These are phyloP conservation scores for Cladosporium sp. DNA, from an alignment of 2,329 filamentous ascomycete species.

Conservation along the genomic window DNA sequence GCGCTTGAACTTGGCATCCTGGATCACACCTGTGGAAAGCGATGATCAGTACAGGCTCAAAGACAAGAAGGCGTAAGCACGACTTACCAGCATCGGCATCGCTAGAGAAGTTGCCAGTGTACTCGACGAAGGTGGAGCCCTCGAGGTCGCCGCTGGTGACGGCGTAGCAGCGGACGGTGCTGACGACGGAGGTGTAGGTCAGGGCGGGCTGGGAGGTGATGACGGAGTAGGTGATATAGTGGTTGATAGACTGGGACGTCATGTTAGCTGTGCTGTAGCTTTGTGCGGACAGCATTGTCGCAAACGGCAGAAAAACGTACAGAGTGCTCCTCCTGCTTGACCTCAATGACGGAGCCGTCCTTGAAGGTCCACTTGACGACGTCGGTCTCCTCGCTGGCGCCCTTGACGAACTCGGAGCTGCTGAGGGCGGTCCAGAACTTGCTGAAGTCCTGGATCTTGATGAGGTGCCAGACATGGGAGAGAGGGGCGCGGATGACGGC, in stretches of 20 bases:
- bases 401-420: conserved; percentile 59
- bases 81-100: conserved; percentile 62
- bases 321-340: conserved; percentile 72
- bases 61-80: background rate
- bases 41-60: conserved; percentile 7
- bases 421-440: conserved; percentile 61
- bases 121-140: conserved; percentile 61
- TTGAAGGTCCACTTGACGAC: conserved; percentile 65
- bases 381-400: conserved; percentile 55
- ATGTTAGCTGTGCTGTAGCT: background rate
- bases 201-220: conserved; percentile 61
- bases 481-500: conserved; percentile 63
- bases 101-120: conserved; percentile 63
- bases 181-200: conserved; percentile 59
- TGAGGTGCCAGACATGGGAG: conserved; percentile 63
- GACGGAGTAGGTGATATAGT: conserved; percentile 69
- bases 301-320: conserved; percentile 39
- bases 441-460: conserved; percentile 65
- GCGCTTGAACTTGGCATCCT: conserved; percentile 71
- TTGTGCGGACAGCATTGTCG: background rate
- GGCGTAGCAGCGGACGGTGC: conserved; percentile 59
- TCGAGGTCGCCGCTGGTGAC: conserved; percentile 61
- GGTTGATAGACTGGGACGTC: conserved; percentile 55
- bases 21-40: conserved; percentile 53
- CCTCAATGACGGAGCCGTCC: conserved; percentile 61